A percentile compares a stretch with the other conserved stretches of the same genome.
phyloP scores from a whole-genome alignment of 176 grass and related monocot species.

The Carex cristatella region DNA sequence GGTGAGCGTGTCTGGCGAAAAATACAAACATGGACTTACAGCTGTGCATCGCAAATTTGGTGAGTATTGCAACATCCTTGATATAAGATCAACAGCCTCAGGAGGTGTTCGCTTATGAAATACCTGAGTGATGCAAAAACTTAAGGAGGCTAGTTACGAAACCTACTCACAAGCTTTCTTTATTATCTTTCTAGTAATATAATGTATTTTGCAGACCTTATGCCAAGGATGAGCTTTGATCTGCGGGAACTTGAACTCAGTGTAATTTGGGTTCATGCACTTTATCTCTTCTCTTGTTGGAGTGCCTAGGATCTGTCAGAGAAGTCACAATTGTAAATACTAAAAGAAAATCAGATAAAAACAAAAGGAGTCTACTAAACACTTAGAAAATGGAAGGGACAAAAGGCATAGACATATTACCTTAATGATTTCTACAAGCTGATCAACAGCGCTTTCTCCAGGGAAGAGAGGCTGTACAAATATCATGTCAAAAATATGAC shows the following conservation, averaged over 20 bases:
- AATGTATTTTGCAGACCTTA: slow-evolving; percentile 38
- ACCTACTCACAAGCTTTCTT: not conserved
- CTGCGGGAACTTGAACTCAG: slow-evolving; percentile 88
- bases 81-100: slow-evolving; percentile 87
- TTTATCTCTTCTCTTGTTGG: slow-evolving; percentile 97
- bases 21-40: slow-evolving; percentile 44
- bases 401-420: slow-evolving; percentile 31
- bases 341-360: slow-evolving; percentile 10
- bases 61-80: slow-evolving; percentile 88
- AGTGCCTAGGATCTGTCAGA: slow-evolving; percentile 77
- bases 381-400: slow-evolving; percentile 3
- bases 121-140: slow-evolving; percentile 36
- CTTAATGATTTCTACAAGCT: slow-evolving; percentile 97
- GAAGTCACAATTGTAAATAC: not conserved
- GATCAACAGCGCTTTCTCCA: slow-evolving; percentile 93
- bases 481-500: slow-evolving; percentile 8
- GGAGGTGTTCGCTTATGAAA: slow-evolving; percentile 83
- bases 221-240: slow-evolving; percentile 99
- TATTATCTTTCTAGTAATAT: not conserved
- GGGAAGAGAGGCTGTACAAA: slow-evolving; percentile 75
- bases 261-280: slow-evolving; percentile 95
- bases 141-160: slow-evolving; percentile 1
- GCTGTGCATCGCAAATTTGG: slow-evolving; percentile 88
- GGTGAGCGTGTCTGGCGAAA: not conserved
- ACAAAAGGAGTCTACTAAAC: not conserved